Base-by-base conservation (phyloP, 352 stramenopile species). In the Sclerospora graminicola region DNA sequence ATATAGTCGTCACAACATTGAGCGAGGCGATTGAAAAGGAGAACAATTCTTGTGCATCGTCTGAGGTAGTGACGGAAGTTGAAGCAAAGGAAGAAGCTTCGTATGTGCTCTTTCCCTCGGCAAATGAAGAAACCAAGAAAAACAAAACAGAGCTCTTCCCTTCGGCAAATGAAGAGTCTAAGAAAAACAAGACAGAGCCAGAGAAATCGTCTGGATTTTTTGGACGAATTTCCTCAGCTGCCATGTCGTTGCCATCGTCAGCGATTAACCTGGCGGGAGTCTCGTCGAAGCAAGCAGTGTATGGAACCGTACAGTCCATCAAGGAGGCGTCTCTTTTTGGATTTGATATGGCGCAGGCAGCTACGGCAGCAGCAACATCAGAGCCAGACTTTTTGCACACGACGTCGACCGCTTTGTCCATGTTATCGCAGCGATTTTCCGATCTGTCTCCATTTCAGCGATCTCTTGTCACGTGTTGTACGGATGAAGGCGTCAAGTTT, bases 291-390 rank as follows among this genome's bases (percentile, higher is more conserved):
- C 63, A 76, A 18, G 76, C 73, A 6, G 63, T 88, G 6, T 71
- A 80, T 50, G 72, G 70, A 4, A 83, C 76, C 0, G 66, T 82
- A 1, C 69, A 86, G 44, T 82, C 77, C 1, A 73, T 89, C 29
- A 85, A 82, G 39, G 73, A 89, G 35, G 74, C 68, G 0, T 85
- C 74, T n/a, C 23, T 89, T 27, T 85, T 79, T 47, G 77, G 71
- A 0, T 54, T 86, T 9, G 74, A 89, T 32, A 78, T 81, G 43
- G 77, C 69, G 0, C 69, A 87, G 59, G 72, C 74, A 19, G 72
- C 71, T 15, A 87, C 74, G 5, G 60, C 51, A 1, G 74, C 74
- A 26, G 72, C 63, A 0, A 84, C 60, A 6, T 41, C 61, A 0
- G 69, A 89, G 20, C 64, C 73, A 1, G 50, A 69, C 19, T 40